phyloP scores from a whole-genome alignment of 2,329 filamentous ascomycete species.

The Diplodia intermedia region DNA sequence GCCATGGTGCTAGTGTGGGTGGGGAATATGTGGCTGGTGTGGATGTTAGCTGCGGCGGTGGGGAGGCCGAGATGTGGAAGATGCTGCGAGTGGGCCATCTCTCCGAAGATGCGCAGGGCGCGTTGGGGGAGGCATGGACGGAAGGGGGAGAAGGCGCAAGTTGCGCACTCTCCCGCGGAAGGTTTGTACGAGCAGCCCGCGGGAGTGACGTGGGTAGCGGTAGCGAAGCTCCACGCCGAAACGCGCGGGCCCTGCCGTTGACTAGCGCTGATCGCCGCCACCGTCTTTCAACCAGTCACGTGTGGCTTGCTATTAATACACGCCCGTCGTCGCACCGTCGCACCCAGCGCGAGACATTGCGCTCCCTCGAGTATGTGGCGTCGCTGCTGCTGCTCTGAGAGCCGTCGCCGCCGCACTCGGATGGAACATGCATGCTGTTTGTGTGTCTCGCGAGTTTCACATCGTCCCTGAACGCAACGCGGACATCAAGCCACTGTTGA shows the following conservation, averaged over 20 bases:
- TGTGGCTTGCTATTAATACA: constrained; percentile 8
- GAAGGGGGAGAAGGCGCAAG: constrained; percentile 10
- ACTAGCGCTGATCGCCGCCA: constrained; percentile 16
- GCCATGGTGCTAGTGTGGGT: not conserved
- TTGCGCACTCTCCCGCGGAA: constrained; percentile 18
- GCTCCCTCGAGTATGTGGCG: not conserved
- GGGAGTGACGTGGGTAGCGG: constrained; percentile 26
- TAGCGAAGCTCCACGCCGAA: constrained; percentile 19
- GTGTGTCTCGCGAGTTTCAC: constrained; percentile 7
- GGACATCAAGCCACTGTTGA: not conserved
- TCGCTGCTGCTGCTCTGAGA: not conserved
- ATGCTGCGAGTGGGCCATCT: constrained; percentile 26
- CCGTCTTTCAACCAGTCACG: constrained; percentile 1
- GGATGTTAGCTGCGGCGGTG: not conserved
- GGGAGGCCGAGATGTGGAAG: constrained; percentile 6
- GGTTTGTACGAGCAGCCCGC: constrained; percentile 14
- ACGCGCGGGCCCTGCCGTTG: constrained; percentile 25
- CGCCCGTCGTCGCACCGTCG: not conserved
- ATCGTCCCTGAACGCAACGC: not conserved
- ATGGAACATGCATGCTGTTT: not conserved
- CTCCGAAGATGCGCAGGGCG: constrained; percentile 16
- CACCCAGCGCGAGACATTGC: not conserved
- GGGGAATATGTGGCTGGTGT: constrained; percentile 13
- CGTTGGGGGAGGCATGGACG: constrained; percentile 29
- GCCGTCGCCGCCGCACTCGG: not conserved